Evolutionary conservation across 805 yeast genomes (phyloP).

Genomic region (Teunomyces pallodes): DNA sequence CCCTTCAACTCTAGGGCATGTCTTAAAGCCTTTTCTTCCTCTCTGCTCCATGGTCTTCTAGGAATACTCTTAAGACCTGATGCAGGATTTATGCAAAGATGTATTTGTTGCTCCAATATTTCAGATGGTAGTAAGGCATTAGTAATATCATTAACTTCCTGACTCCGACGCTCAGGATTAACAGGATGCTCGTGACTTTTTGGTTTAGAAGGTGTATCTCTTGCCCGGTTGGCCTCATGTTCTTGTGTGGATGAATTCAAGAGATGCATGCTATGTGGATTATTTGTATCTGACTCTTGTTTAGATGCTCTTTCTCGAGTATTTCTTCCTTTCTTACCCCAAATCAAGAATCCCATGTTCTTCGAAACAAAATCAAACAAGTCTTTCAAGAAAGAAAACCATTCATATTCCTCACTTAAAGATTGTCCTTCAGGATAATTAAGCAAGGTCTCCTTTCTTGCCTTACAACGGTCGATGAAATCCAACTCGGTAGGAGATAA

Average conservation of each 20-base stretch:
- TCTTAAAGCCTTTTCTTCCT: slow-evolving; percentile 81
- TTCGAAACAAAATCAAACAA: slow-evolving; percentile 74
- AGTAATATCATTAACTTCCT: slow-evolving; percentile 26
- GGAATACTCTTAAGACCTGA: slow-evolving; percentile 22
- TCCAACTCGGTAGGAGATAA: slow-evolving; percentile 78
- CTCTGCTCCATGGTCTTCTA: slow-evolving; percentile 80
- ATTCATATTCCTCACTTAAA: slow-evolving; percentile 72
- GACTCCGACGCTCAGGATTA: slow-evolving; percentile 8
- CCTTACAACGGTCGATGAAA: slow-evolving; percentile 69
- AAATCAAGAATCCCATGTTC: slow-evolving; percentile 66
- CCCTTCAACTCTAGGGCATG: slow-evolving; percentile 82
- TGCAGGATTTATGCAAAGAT: slow-evolving; percentile 33
- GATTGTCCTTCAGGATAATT: slow-evolving; percentile 46
- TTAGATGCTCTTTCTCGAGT: slow-evolving; percentile 6
- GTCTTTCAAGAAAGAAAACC: slow-evolving; percentile 81
- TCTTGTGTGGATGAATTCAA: slow-evolving; percentile 5
- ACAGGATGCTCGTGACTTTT: neutral
- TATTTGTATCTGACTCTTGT: slow-evolving; percentile 7
- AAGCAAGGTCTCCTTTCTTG: slow-evolving; percentile 63
- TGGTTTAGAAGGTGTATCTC: neutral
- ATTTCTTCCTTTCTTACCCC: slow-evolving; percentile 54
- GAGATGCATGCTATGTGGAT: slow-evolving; percentile 23
- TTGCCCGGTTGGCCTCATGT: neutral
- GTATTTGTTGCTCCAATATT: slow-evolving; percentile 42
- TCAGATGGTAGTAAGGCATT: slow-evolving; percentile 41